These are phyloP conservation scores for Staphylotrichum tortipilum DNA, from an alignment of 495 filamentous ascomycete genomes.

Conservation along the genomic window DNA sequence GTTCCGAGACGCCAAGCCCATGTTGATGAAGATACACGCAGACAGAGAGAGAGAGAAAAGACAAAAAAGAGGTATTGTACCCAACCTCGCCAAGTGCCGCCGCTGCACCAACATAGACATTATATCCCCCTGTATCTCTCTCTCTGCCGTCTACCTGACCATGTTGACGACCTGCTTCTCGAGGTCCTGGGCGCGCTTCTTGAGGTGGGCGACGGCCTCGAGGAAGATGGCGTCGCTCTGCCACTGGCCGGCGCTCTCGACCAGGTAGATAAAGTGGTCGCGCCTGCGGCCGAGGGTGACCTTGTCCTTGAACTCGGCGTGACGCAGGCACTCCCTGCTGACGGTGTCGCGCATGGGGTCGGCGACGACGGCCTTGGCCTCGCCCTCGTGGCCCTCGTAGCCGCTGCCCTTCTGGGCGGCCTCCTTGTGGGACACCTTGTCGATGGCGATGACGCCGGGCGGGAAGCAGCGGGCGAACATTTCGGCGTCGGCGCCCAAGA, in stretches of 20 bases:
- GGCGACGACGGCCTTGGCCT: slow-evolving; percentile 76
- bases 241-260: slow-evolving; percentile 93
- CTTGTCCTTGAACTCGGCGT: slow-evolving; percentile 88
- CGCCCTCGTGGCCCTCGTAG: slow-evolving; percentile 62
- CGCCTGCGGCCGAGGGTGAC: slow-evolving; percentile 82
- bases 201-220: slow-evolving; percentile 75
- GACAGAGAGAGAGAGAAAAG: too few species aligned
- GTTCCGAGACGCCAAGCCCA: slow-evolving; percentile 23
- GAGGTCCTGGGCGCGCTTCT: slow-evolving; percentile 52
- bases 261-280: slow-evolving; percentile 94
- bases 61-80: slow-evolving; percentile 3
- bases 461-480: slow-evolving; percentile 92
- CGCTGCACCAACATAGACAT: too few species aligned
- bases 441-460: slow-evolving; percentile 73
- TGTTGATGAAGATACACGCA: slow-evolving; percentile 5
- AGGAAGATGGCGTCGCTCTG: slow-evolving; percentile 85
- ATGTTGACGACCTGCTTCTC: slow-evolving; percentile 42
- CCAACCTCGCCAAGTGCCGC: not conserved
- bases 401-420: slow-evolving; percentile 50
- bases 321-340: slow-evolving; percentile 80
- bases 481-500: slow-evolving; percentile 73
- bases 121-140: not conserved
- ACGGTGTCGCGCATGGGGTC: slow-evolving; percentile 89
- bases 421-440: slow-evolving; percentile 61
- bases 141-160: slow-evolving; percentile 25